A percentile compares a stretch with the other conserved stretches of the same genome.
phyloP scores from a whole-genome alignment of 106 monocot genomes.

The Platanthera guangdongensis region DNA sequence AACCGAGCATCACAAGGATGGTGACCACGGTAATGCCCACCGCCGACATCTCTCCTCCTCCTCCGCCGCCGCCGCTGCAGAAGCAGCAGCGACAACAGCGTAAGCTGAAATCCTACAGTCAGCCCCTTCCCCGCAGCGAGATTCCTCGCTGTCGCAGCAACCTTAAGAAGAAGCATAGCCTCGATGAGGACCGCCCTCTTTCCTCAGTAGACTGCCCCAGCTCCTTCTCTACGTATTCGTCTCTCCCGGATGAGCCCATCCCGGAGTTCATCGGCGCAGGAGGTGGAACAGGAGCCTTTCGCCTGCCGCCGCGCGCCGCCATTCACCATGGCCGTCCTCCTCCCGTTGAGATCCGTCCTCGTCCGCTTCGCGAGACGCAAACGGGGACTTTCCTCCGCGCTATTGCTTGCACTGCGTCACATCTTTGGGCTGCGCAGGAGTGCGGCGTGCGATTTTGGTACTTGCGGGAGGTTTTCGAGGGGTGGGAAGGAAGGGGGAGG shows the following conservation, averaged over 20 bases:
- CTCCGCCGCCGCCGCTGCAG: too few species aligned
- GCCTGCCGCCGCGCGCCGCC: conserved; percentile 12
- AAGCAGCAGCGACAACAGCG: background rate
- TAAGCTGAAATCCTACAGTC: background rate
- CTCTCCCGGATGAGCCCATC: conserved; percentile 1
- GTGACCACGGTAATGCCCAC: background rate
- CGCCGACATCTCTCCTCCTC: background rate
- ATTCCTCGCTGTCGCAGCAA: background rate
- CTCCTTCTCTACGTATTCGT: background rate
- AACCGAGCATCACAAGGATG: conserved; percentile 1
- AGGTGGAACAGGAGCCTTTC: conserved; percentile 6
- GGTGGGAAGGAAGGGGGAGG: background rate
- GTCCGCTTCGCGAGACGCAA: conserved; percentile 30
- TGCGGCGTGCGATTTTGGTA: conserved; percentile 5
- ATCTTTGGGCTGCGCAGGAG: conserved; percentile 5
- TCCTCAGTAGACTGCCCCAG: background rate
- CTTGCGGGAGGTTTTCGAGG: background rate
- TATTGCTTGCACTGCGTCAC: background rate
- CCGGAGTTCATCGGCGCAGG: conserved; percentile 18
- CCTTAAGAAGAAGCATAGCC: conserved; percentile 4
- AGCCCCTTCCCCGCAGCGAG: background rate
- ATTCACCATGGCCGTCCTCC: conserved; percentile 14
- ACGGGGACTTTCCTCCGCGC: conserved; percentile 9
- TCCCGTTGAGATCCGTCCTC: conserved; percentile 18
- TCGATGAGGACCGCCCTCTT: conserved; percentile 1